phyloP scores from a whole-genome alignment of 192 early-diverging fungal species.

The Umbelopsis sp. region DNA sequence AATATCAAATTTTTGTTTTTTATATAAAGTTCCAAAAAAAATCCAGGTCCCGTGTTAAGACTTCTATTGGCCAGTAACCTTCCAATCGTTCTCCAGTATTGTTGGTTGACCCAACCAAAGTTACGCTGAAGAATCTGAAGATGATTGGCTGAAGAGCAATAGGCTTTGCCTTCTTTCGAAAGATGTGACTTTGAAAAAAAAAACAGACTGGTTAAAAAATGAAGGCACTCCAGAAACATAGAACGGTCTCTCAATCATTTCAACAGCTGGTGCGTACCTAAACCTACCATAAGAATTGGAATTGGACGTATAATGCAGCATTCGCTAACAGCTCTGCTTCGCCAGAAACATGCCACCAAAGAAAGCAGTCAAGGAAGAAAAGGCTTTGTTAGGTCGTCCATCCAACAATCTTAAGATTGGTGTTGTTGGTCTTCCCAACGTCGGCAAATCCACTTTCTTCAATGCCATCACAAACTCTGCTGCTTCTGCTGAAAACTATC shows the following conservation, averaged over 20 bases:
- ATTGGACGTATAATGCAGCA: too few relatives aligned
- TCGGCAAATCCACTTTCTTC: constrained; percentile 70
- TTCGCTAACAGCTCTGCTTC: background rate
- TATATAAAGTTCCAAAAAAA: background rate
- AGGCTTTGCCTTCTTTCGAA: too few relatives aligned
- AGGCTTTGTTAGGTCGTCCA: constrained; percentile 69
- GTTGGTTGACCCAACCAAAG: too few relatives aligned
- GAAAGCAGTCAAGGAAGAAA: constrained; percentile 67
- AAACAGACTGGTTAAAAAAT: background rate
- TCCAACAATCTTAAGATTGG: constrained; percentile 79
- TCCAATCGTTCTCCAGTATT: background rate
- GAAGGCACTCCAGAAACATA: background rate
- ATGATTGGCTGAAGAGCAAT: too few relatives aligned
- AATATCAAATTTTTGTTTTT: background rate
- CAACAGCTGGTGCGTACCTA: constrained; percentile 2
- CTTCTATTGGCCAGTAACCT: background rate
- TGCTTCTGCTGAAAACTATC: constrained; percentile 73
- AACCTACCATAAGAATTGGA: background rate
- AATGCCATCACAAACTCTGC: constrained; percentile 54
- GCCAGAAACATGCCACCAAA: constrained; percentile 49
- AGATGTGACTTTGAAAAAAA: constrained; percentile 18
- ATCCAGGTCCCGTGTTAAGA: background rate
- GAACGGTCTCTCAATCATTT: background rate
- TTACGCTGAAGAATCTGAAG: too few relatives aligned
- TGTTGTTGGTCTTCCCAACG: constrained; percentile 83